Evolutionary conservation across 1,284 basidiomycete genomes (phyloP).

Genomic region (Sporisorium iseilematis-ciliati): DNA sequence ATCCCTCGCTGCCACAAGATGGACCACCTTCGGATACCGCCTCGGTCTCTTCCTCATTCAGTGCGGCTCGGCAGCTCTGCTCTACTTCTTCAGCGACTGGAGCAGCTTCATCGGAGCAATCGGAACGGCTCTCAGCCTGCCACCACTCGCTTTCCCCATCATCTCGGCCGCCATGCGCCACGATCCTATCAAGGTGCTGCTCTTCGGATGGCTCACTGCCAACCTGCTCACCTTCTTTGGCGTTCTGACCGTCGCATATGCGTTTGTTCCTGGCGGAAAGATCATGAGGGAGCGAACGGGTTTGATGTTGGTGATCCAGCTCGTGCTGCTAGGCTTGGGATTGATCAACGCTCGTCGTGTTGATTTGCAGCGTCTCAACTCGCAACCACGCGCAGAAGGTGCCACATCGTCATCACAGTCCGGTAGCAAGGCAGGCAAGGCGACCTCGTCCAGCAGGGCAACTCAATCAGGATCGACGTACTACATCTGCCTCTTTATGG

Average conservation of each 20-base stretch:
- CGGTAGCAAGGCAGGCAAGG: slow-evolving; percentile 21
- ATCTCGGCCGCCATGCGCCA: slow-evolving; percentile 53
- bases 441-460: neutral
- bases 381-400: neutral
- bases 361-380: slow-evolving; percentile 17
- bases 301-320: slow-evolving; percentile 42
- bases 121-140: slow-evolving; percentile 77
- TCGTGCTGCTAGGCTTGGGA: slow-evolving; percentile 33
- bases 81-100: slow-evolving; percentile 77
- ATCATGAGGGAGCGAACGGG: slow-evolving; percentile 85
- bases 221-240: slow-evolving; percentile 62
- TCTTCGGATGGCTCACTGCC: slow-evolving; percentile 56
- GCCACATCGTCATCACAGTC: neutral
- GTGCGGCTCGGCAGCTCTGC: slow-evolving; percentile 72
- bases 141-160: slow-evolving; percentile 47
- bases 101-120: slow-evolving; percentile 80
- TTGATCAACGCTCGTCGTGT: slow-evolving; percentile 38
- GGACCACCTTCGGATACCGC: slow-evolving; percentile 34
- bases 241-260: slow-evolving; percentile 87
- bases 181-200: slow-evolving; percentile 58
- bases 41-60: slow-evolving; percentile 34
- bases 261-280: slow-evolving; percentile 87
- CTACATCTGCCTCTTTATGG: slow-evolving; percentile 49
- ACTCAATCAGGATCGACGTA: slow-evolving; percentile 31
- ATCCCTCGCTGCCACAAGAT: slow-evolving; percentile 72